These are phyloP conservation scores for Verticillium longisporum DNA, from an alignment of 2,329 filamentous ascomycete species.

Conservation along the genomic window DNA sequence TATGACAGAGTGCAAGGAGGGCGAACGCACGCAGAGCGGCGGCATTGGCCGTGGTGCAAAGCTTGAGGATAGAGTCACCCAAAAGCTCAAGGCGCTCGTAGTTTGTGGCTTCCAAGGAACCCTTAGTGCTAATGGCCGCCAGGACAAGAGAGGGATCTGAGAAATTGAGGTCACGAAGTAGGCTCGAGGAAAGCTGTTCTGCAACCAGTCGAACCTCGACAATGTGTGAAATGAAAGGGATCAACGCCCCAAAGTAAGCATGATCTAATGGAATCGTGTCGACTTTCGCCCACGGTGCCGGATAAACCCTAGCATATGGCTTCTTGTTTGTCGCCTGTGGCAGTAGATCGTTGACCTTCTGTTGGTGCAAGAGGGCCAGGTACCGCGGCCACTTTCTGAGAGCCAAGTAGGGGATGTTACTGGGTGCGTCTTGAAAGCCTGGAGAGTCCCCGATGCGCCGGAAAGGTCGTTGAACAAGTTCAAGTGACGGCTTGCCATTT, in stretches of 20 bases:
- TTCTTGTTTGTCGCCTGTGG: slow-evolving; percentile 26
- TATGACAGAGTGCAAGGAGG: background rate
- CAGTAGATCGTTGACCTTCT: slow-evolving; percentile 1
- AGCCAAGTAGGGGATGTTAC: slow-evolving; percentile 41
- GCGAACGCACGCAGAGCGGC: slow-evolving; percentile 38
- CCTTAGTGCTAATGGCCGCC: slow-evolving; percentile 63
- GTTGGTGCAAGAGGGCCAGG: slow-evolving; percentile 50
- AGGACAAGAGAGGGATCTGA: slow-evolving; percentile 43
- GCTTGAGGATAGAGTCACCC: slow-evolving; percentile 79
- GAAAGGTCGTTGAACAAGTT: slow-evolving; percentile 30
- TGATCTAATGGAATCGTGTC: slow-evolving; percentile 39
- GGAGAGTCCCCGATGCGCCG: slow-evolving; percentile 17
- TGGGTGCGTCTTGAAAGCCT: slow-evolving; percentile 24
- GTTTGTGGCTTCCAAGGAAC: slow-evolving; percentile 52
- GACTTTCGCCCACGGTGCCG: slow-evolving; percentile 37
- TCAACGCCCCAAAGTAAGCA: slow-evolving; percentile 49
- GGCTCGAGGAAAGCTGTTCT: slow-evolving; percentile 46
- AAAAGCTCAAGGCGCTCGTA: slow-evolving; percentile 86
- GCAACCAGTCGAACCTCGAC: slow-evolving; percentile 60
- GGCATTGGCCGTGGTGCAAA: slow-evolving; percentile 61
- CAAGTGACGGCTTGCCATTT: slow-evolving; percentile 32
- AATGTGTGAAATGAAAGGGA: slow-evolving; percentile 68
- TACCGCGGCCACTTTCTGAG: slow-evolving; percentile 45
- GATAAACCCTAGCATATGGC: slow-evolving; percentile 36
- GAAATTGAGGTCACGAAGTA: slow-evolving; percentile 45